Base-by-base conservation (phyloP, 805 yeast genomes). In the Metschnikowia gruessii region DNA sequence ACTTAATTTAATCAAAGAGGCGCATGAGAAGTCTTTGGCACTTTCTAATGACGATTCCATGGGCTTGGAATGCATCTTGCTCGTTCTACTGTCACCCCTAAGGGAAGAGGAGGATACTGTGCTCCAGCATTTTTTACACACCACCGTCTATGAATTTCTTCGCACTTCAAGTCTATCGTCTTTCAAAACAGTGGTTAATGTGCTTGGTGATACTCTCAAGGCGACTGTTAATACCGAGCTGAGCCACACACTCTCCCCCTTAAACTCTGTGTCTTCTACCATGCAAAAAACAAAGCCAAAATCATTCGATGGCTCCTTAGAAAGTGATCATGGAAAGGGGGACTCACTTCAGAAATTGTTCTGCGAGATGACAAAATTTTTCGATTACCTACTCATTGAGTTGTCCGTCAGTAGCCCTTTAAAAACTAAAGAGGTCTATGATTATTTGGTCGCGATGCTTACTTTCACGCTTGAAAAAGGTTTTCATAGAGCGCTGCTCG, bases 401-500 rank as follows among this genome's bases (percentile, higher is more conserved):
- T 50, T 62, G 12, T 52, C 64, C 1, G 52, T 18, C 22, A 35
- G 16, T 4, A 31, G 38, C 22, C 40, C 41, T 12, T 4, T 19
- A 22, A 65, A 66, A 31, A 69, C 75, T 3, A 56, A 47, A 40
- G 59, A 56, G 28, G 51, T 63, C 5, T 73, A 58, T 49, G 52
- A 61, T 1, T 51, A 60, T 21, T 60, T 77, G 47, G 59, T 72
- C n/a, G 45, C 55, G 1, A 59, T 75, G 19, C 70, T 73, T 8
- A 64, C 66, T 4, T 50, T 52, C 42, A 69, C 76, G 0, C 60
- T 79, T 10, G 46, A 55, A 2, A 59, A 59, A 17, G 68, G 68
- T 15, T 58, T 71, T 16, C 57, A 63, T 3, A 67, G 66, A 9
- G 52, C 74, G 4, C 62, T 79, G 39, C 61, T 85, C n/a, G 66